These are phyloP conservation scores for Martiniozyma abietophila DNA, from an alignment of 805 yeast species.

Conservation along the genomic window DNA sequence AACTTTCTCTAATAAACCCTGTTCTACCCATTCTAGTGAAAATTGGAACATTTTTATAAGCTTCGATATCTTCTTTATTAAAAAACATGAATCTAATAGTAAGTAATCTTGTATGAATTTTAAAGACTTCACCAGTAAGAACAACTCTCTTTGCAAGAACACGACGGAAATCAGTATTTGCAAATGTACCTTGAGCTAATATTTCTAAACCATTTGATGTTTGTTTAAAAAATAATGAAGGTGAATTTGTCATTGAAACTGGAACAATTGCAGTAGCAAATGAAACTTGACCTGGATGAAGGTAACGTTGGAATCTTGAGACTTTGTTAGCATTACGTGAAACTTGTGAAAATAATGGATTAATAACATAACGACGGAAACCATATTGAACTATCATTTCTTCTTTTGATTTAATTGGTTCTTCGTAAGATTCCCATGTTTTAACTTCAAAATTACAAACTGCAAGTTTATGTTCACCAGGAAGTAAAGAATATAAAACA, in stretches of 20 bases:
- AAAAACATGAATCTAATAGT: slow-evolving; percentile 97
- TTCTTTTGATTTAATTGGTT: slow-evolving; percentile 80
- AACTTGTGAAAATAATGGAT: slow-evolving; percentile 76
- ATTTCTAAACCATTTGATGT: slow-evolving; percentile 39
- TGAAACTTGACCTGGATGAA: slow-evolving; percentile 65
- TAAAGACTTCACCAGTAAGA: slow-evolving; percentile 89
- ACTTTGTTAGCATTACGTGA: slow-evolving; percentile 76
- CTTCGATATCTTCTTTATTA: slow-evolving; percentile 77
- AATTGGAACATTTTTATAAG: slow-evolving; percentile 85
- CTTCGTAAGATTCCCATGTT: slow-evolving; percentile 84
- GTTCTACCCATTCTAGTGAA: slow-evolving; percentile 89
- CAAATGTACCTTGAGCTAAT: slow-evolving; percentile 84
- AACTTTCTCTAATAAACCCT: slow-evolving; percentile 88
- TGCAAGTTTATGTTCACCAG: slow-evolving; percentile 81
- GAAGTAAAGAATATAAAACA: slow-evolving; percentile 62
- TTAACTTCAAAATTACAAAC: slow-evolving; percentile 74
- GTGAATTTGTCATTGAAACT: slow-evolving; percentile 71
- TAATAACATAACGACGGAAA: slow-evolving; percentile 73
- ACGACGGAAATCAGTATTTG: slow-evolving; percentile 78
- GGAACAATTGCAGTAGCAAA: slow-evolving; percentile 89
- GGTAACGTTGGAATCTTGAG: slow-evolving; percentile 74
- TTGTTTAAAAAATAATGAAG: slow-evolving; percentile 73
- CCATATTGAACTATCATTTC: slow-evolving; percentile 85
- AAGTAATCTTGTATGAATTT: slow-evolving; percentile 85
- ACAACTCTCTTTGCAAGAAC: slow-evolving; percentile 81